Percentiles rank a stretch among this genome's conserved stretches.
Evolutionary conservation across 2,329 filamentous ascomycete species (phyloP).

Genomic region (Escovopsis sp.): DNA sequence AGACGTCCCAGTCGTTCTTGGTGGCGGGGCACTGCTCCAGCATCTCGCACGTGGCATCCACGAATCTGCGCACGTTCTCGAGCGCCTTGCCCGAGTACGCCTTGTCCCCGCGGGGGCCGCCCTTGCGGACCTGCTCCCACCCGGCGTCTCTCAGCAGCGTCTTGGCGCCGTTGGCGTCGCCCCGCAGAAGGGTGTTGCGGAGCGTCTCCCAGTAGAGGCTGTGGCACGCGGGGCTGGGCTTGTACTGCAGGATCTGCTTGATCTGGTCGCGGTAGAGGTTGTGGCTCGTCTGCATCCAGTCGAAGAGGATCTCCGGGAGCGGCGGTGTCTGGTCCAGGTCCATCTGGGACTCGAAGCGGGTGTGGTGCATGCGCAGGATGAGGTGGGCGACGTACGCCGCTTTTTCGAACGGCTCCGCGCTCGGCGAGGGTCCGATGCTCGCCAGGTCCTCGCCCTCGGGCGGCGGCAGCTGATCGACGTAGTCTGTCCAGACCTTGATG

Average conservation of each 20-base stretch:
- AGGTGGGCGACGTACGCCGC: constrained; percentile 67
- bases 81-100: constrained; percentile 65
- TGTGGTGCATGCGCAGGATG: constrained; percentile 66
- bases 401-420: constrained; percentile 52
- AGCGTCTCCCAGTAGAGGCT: constrained; percentile 73
- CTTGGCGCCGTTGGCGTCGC: constrained; percentile 54
- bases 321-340: constrained; percentile 32
- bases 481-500: constrained; percentile 40
- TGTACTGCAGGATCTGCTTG: constrained; percentile 45
- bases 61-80: constrained; percentile 60
- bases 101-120: constrained; percentile 47
- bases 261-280: constrained; percentile 56
- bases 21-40: constrained; percentile 60
- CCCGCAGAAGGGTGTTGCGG: constrained; percentile 60
- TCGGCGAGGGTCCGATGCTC: constrained; percentile 50
- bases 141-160: constrained; percentile 58
- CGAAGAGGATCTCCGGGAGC: constrained; percentile 63
- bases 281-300: constrained; percentile 70
- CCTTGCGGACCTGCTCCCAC: constrained; percentile 62
- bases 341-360: constrained; percentile 27
- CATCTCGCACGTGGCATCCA: constrained; percentile 52
- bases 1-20: constrained; percentile 66
- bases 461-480: constrained; percentile 32
- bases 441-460: constrained; percentile 39
- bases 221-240: constrained; percentile 63